Conservation (phyloP, 768 basidiomycete species). For the Neoboletus brunneissimus region DNA sequence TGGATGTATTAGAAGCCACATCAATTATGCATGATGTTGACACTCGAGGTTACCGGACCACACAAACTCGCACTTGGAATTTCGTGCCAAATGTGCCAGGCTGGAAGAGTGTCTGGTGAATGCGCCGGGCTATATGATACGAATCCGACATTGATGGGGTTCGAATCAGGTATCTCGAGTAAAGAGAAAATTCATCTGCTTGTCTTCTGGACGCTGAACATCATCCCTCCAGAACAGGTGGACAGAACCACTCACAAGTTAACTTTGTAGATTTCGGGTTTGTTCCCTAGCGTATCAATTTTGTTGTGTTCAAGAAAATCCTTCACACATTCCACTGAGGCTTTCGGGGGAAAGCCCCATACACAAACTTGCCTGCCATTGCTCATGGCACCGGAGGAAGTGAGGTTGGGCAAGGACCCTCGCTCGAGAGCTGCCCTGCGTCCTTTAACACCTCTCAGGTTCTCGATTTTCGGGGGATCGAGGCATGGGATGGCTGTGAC, state of each 20-base stretch:
- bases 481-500: slow-evolving; percentile 36
- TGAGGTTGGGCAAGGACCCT: slow-evolving; percentile 37
- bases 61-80: slow-evolving; percentile 46
- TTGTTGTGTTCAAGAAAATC: slow-evolving; percentile 43
- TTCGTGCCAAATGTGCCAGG: slow-evolving; percentile 35
- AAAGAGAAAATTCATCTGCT: slow-evolving; percentile 39
- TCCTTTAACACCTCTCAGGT: slow-evolving; percentile 41
- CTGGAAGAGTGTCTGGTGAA: slow-evolving; percentile 56
- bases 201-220: slow-evolving; percentile 30
- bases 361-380: slow-evolving; percentile 55
- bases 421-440: slow-evolving; percentile 38
- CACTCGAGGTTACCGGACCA: slow-evolving; percentile 44
- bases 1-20: slow-evolving; percentile 16
- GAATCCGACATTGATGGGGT: slow-evolving; percentile 62
- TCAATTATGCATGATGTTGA: slow-evolving; percentile 13
- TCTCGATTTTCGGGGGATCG: slow-evolving; percentile 23
- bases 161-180: slow-evolving; percentile 55
- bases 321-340: slow-evolving; percentile 35
- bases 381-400: slow-evolving; percentile 52
- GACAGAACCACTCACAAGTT: slow-evolving; percentile 40
- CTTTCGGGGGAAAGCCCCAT: slow-evolving; percentile 57
- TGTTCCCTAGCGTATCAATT: slow-evolving; percentile 40
- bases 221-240: background rate
- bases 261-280: slow-evolving; percentile 49
- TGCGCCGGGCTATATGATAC: slow-evolving; percentile 57